Conservation (phyloP, 306 rosid genomes). For the Trifolium fragiferum region DNA sequence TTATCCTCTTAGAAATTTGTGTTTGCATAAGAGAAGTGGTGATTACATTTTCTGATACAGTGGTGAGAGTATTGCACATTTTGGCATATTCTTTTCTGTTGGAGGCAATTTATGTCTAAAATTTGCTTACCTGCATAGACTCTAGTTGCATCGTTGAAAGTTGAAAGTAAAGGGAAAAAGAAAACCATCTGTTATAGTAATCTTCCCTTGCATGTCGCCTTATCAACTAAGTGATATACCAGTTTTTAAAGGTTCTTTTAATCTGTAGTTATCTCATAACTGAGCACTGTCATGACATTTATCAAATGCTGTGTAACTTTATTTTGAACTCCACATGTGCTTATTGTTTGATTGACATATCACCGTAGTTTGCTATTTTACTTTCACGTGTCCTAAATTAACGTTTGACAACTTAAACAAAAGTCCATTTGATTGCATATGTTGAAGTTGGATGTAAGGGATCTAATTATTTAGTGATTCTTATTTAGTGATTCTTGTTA, state of each 20-base stretch:
- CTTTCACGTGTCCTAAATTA: conserved; percentile 23
- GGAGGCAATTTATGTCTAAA: conserved; percentile 17
- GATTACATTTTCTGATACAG: conserved; percentile 18
- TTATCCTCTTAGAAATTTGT: conserved; percentile 16
- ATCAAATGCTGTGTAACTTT: conserved; percentile 18
- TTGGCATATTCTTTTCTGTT: conserved; percentile 24
- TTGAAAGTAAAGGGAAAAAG: conserved; percentile 18
- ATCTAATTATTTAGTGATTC: conserved; percentile 15
- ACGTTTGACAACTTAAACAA: conserved; percentile 4
- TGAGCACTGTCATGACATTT: not conserved
- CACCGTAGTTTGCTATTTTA: conserved; percentile 19
- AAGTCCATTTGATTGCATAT: conserved; percentile 27
- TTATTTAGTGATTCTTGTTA: conserved; percentile 10
- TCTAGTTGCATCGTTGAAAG: conserved; percentile 35
- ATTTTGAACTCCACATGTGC: not conserved
- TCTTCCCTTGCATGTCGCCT: conserved; percentile 1
- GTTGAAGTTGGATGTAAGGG: conserved; percentile 17
- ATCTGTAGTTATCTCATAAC: conserved; percentile 2
- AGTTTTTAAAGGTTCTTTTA: conserved; percentile 32
- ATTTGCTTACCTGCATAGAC: conserved; percentile 20
- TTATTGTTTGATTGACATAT: conserved; percentile 32
- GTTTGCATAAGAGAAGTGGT: conserved; percentile 25
- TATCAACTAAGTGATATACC: conserved; percentile 11
- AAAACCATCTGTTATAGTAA: conserved; percentile 20
- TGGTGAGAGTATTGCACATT: conserved; percentile 15